Evolutionary conservation across 1,284 basidiomycete species (phyloP).

Genomic region (Tilletiopsis washingtonensis): DNA sequence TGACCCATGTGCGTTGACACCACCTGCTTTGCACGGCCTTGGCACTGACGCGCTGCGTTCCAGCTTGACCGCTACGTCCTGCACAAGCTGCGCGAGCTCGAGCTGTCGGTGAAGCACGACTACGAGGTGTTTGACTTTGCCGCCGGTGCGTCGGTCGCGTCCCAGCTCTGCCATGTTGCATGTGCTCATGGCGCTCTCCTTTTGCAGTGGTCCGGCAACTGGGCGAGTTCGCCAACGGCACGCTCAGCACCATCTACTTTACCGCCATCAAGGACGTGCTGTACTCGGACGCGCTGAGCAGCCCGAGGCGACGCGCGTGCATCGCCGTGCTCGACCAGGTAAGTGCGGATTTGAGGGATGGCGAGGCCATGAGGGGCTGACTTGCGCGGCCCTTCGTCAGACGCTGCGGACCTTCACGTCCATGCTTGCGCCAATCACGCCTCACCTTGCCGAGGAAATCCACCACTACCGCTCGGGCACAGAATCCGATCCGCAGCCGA

Average conservation of each 20-base stretch:
- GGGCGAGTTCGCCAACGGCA: conserved; percentile 50
- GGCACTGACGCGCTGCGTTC: conserved; percentile 20
- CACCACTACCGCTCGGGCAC: conserved; percentile 52
- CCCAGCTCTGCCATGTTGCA: no score
- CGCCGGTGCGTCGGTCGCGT: conserved; percentile 64
- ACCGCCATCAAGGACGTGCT: conserved; percentile 84
- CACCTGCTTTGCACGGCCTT: no score
- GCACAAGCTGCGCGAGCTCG: conserved; percentile 69
- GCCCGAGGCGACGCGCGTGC: conserved; percentile 58
- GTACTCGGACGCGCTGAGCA: conserved; percentile 62
- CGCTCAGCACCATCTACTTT: conserved; percentile 65
- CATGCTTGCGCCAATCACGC: conserved; percentile 76
- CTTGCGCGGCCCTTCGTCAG: conserved; percentile 49
- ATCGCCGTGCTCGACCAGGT: conserved; percentile 69
- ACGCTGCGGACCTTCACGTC: conserved; percentile 62
- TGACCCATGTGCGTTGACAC: no score
- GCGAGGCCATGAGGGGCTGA: background rate
- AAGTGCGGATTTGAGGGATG: conserved; percentile 18
- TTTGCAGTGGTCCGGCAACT: conserved; percentile 51
- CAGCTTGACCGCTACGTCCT: conserved; percentile 61
- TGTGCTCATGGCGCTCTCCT: no score
- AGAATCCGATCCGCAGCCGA: conserved; percentile 17
- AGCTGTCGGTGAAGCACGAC: conserved; percentile 59
- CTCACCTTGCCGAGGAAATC: conserved; percentile 87
- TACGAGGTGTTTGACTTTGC: conserved; percentile 76